Percentiles rank a stretch among this genome's conserved stretches.
Evolutionary conservation across 768 basidiomycete species (phyloP).

Genomic region (Leucocoprinus leucothites): DNA sequence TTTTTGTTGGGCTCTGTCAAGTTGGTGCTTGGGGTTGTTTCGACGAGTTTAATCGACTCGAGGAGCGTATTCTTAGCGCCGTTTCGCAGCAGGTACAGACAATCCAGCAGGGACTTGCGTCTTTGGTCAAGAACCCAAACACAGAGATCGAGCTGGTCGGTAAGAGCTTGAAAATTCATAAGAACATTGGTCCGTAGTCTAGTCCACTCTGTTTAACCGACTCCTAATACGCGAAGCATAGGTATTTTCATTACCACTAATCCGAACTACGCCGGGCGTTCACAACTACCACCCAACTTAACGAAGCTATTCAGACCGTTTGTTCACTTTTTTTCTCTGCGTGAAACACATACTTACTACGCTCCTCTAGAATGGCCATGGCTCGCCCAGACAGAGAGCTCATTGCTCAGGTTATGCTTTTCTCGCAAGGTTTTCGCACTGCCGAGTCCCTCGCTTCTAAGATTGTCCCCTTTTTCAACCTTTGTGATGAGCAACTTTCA

Average conservation of each 20-base stretch:
- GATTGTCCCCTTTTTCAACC: constrained; percentile 98
- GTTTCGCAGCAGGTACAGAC: constrained; percentile 99
- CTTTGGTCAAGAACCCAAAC: constrained; percentile 77
- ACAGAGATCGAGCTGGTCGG: constrained; percentile 95
- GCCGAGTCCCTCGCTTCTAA: constrained; percentile 98
- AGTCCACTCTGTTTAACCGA: background rate
- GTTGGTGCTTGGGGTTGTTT: constrained; percentile 99
- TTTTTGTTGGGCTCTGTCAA: constrained; percentile 97
- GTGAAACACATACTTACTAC: constrained; percentile 3
- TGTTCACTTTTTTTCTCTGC: constrained; percentile 25
- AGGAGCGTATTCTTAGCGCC: constrained; percentile 95
- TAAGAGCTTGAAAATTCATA: constrained; percentile 88
- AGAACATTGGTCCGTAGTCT: constrained; percentile 72
- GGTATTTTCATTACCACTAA: constrained; percentile 99
- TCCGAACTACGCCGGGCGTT: constrained; percentile 97
- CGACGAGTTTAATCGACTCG: constrained; percentile 97
- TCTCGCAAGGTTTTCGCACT: constrained; percentile 98
- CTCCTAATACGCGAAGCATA: constrained; percentile 23
- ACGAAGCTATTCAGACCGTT: constrained; percentile 93
- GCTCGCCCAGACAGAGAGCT: constrained; percentile 97
- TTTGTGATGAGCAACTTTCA: constrained; percentile 96
- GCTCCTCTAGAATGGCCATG: constrained; percentile 85
- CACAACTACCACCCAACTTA: constrained; percentile 81
- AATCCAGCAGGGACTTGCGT: constrained; percentile 93
- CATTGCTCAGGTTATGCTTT: constrained; percentile 98